phyloP scores from a whole-genome alignment of 441 rosid genomes.

The Daphne laureola region DNA sequence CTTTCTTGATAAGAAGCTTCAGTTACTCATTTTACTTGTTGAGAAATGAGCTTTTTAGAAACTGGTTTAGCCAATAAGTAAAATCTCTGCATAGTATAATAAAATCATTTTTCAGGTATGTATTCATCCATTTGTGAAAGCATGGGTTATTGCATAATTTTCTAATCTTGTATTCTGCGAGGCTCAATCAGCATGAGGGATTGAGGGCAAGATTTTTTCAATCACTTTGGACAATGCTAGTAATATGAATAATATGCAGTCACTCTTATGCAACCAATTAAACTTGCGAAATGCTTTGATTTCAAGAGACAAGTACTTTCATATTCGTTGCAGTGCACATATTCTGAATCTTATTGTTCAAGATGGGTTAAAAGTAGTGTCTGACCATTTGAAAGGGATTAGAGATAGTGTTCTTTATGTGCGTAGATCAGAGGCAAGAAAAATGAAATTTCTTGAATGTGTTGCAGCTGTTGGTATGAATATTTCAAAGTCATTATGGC shows the following conservation, averaged over 20 bases:
- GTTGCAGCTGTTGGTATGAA: background rate
- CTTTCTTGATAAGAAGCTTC: too few relatives aligned
- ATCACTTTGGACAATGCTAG: conserved; percentile 6
- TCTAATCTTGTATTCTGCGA: conserved; percentile 24
- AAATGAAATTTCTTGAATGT: conserved; percentile 5
- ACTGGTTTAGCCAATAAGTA: too few relatives aligned
- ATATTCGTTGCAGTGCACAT: conserved; percentile 3
- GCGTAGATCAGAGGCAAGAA: background rate
- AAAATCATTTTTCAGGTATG: background rate
- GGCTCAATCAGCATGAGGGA: conserved; percentile 73
- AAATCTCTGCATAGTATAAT: too few relatives aligned
- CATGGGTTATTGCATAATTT: background rate
- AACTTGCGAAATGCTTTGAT: background rate
- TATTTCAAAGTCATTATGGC: background rate
- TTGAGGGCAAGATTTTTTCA: conserved; percentile 37
- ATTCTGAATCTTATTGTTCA: conserved; percentile 10
- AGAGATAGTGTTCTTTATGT: conserved; percentile 1
- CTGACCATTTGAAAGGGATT: background rate
- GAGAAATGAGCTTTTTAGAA: too few relatives aligned
- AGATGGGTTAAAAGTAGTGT: background rate
- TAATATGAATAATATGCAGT: background rate
- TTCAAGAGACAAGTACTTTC: background rate
- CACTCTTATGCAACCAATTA: background rate
- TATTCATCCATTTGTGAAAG: background rate
- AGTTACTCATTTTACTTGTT: too few relatives aligned